A percentile compares a stretch with the other conserved stretches of the same genome.
phyloP scores from a whole-genome alignment of 768 basidiomycete species.

The Agaricus subrufescens region DNA sequence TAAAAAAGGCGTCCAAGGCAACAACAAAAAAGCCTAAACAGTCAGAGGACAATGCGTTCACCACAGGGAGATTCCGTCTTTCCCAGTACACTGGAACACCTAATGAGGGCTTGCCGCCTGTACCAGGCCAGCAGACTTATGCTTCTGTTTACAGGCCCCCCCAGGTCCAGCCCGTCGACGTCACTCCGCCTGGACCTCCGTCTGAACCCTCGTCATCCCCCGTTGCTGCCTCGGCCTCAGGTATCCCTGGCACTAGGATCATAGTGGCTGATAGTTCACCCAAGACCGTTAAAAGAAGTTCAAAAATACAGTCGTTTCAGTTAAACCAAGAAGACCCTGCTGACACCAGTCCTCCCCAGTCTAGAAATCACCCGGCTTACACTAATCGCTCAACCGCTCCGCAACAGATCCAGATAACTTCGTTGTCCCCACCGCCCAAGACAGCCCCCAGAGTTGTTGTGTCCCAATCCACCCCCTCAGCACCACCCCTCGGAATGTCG shows the following conservation, averaged over 20 bases:
- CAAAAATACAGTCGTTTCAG: background rate
- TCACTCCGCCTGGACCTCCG: conserved; percentile 4
- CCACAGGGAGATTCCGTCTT: conserved; percentile 42
- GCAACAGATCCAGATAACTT: background rate
- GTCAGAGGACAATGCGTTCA: conserved; percentile 7
- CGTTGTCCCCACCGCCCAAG: background rate
- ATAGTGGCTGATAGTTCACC: background rate
- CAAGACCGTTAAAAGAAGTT: background rate
- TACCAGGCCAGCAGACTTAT: conserved; percentile 33
- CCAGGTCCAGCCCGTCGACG: background rate
- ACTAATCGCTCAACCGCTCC: background rate
- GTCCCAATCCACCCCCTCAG: background rate
- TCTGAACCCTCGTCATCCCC: background rate
- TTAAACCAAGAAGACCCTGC: background rate
- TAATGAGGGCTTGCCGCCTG: conserved; percentile 22
- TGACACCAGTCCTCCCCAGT: background rate
- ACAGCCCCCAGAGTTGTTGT: background rate
- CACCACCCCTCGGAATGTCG: background rate
- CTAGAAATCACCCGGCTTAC: background rate
- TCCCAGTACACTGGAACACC: conserved; percentile 30
- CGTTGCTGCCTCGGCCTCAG: background rate
- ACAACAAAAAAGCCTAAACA: conserved; percentile 5
- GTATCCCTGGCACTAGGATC: background rate
- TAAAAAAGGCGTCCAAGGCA: conserved; percentile 21
- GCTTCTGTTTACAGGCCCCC: conserved; percentile 31